A percentile compares a stretch with the other conserved stretches of the same genome.
Conservation (phyloP, 306 rosid species). For the Carpinus viminea region DNA sequence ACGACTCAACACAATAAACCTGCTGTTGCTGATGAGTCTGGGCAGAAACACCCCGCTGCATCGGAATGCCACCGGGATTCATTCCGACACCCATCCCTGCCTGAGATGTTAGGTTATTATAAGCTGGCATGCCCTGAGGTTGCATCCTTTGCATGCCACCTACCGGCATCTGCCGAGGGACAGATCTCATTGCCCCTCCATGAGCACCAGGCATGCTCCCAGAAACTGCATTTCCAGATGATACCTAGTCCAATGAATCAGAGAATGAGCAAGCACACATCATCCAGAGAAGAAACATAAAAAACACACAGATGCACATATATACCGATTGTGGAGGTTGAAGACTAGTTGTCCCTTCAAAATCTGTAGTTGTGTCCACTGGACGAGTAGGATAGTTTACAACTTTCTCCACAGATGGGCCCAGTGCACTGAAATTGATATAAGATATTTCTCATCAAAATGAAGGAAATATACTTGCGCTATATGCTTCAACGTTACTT, state of each 20-base stretch:
- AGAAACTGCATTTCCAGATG: slow-evolving; percentile 70
- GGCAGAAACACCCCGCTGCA: slow-evolving; percentile 80
- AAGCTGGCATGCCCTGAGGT: slow-evolving; percentile 68
- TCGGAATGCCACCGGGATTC: slow-evolving; percentile 86
- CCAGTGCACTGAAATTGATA: slow-evolving; percentile 68
- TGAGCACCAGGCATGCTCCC: slow-evolving; percentile 69
- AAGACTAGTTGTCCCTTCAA: slow-evolving; percentile 89
- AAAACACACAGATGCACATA: neutral
- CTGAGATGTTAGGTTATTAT: slow-evolving; percentile 82
- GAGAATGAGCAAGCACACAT: neutral
- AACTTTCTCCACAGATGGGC: slow-evolving; percentile 77
- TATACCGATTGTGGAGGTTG: slow-evolving; percentile 82
- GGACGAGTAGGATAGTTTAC: slow-evolving; percentile 92
- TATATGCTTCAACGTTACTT: slow-evolving; percentile 25
- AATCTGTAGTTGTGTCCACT: slow-evolving; percentile 88
- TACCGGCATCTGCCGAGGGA: slow-evolving; percentile 65
- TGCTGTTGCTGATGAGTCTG: slow-evolving; percentile 91
- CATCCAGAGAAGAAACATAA: neutral
- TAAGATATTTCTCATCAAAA: slow-evolving; percentile 35
- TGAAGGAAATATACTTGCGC: slow-evolving; percentile 6
- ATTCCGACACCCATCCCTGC: slow-evolving; percentile 76
- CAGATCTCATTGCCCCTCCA: slow-evolving; percentile 55
- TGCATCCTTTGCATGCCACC: slow-evolving; percentile 81
- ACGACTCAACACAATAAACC: slow-evolving; percentile 35
- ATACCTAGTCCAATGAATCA: slow-evolving; percentile 50